Percentiles rank a stretch among this genome's conserved stretches.
Conservation (phyloP, 352 stramenopile species). For the Phytophthora fragariae region DNA sequence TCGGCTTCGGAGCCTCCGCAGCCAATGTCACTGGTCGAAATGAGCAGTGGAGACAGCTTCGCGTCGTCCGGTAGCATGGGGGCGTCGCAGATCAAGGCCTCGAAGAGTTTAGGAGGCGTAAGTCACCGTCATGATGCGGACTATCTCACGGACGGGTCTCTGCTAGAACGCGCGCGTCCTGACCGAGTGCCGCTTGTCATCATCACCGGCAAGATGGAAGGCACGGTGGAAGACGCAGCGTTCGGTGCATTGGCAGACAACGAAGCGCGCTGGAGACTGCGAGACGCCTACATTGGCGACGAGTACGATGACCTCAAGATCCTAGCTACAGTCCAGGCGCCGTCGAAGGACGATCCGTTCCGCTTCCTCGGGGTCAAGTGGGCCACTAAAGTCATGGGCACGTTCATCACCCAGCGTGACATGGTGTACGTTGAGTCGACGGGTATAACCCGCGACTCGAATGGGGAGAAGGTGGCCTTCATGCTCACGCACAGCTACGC, state of each 20-base stretch:
- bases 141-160: conserved; percentile 46
- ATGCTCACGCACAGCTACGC: conserved; percentile 50
- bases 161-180: conserved; percentile 34
- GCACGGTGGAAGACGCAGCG: conserved; percentile 45
- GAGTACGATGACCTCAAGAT: conserved; percentile 46
- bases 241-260: conserved; percentile 46
- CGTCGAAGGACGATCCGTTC: conserved; percentile 44
- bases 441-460: conserved; percentile 37
- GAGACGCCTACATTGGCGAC: conserved; percentile 47
- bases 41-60: conserved; percentile 26
- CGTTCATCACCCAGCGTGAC: conserved; percentile 44
- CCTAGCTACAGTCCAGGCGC: conserved; percentile 40
- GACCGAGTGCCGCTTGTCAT: conserved; percentile 33
- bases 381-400: conserved; percentile 34
- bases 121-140: conserved; percentile 32
- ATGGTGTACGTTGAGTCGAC: conserved; percentile 52
- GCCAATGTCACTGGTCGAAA: conserved; percentile 20
- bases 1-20: conserved; percentile 21
- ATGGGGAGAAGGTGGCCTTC: conserved; percentile 38
- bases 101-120: conserved; percentile 14
- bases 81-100: conserved; percentile 25
- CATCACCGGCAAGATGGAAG: conserved; percentile 46
- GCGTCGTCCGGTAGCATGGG: conserved; percentile 19
- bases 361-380: conserved; percentile 56
- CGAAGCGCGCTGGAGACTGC: conserved; percentile 38